A percentile compares a stretch with the other conserved stretches of the same genome.
Evolutionary conservation across 305 asterid genomes (phyloP).

Genomic region (Fraxinus angustifolia): DNA sequence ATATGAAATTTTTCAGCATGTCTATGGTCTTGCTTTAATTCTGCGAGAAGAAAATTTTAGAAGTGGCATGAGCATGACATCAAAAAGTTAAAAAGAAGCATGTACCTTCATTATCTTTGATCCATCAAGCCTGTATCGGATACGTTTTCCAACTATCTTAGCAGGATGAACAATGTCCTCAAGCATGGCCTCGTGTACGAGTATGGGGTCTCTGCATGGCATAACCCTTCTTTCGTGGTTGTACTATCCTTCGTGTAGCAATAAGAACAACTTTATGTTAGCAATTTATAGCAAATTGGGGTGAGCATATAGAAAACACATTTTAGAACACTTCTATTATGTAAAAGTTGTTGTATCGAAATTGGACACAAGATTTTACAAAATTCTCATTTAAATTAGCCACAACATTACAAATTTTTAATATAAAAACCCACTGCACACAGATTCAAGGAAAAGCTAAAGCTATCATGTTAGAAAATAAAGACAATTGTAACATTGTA

Average conservation of each 20-base stretch:
- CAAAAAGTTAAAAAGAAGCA: neutral
- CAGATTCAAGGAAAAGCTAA: neutral
- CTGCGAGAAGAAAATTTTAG: too few species aligned
- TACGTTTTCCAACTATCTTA: slow-evolving; percentile 67
- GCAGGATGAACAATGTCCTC: slow-evolving; percentile 72
- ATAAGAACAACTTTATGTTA: slow-evolving; percentile 57
- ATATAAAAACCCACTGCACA: neutral
- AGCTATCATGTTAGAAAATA: neutral
- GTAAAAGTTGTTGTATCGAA: neutral
- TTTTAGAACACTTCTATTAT: neutral
- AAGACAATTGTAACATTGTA: neutral
- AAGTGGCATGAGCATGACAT: neutral
- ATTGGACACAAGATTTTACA: neutral
- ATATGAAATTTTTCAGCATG: too few species aligned
- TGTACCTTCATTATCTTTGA: slow-evolving; percentile 68
- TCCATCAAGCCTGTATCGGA: slow-evolving; percentile 64
- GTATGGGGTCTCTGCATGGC: slow-evolving; percentile 63
- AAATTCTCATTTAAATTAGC: neutral
- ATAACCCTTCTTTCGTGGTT: slow-evolving; percentile 77
- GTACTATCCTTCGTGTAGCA: slow-evolving; percentile 64
- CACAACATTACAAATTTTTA: neutral
- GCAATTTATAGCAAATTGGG: neutral
- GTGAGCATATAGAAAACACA: neutral
- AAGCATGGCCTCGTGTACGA: slow-evolving; percentile 71
- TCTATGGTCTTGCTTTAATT: too few species aligned